These are phyloP conservation scores for Trichoderma harzianum DNA, from an alignment of 2,329 filamentous ascomycete species.

Conservation along the genomic window DNA sequence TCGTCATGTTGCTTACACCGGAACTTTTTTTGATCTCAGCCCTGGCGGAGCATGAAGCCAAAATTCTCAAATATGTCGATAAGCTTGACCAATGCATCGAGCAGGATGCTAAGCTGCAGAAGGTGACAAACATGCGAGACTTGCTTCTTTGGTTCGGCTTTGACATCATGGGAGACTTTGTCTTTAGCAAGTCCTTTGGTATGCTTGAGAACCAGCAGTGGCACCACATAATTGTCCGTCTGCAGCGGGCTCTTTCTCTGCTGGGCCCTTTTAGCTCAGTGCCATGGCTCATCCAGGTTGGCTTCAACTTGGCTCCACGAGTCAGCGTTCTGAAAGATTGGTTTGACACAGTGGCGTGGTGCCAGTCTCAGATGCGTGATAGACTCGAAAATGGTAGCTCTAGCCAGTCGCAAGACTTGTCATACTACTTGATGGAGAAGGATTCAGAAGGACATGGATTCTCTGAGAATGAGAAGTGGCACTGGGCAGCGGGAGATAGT, in stretches of 20 bases:
- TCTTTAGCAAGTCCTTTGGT: not conserved
- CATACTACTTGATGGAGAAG: slow-evolving; percentile 17
- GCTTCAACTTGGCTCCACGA: not conserved
- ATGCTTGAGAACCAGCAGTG: not conserved
- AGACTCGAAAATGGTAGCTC: not conserved
- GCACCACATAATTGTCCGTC: not conserved
- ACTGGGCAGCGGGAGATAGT: not conserved
- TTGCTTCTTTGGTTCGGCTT: not conserved
- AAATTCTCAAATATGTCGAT: not conserved
- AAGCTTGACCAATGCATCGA: not conserved
- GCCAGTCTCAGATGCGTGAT: not conserved
- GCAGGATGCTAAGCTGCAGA: not conserved
- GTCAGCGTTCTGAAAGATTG: not conserved
- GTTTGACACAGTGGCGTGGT: not conserved
- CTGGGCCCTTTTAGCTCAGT: not conserved
- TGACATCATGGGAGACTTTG: not conserved
- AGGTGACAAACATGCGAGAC: not conserved
- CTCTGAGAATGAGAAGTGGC: not conserved
- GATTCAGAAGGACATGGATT: not conserved
- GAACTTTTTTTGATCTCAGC: not conserved
- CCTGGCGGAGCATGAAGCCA: not conserved
- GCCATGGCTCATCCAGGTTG: not conserved
- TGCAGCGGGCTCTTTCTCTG: not conserved
- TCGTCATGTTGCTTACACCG: not conserved
- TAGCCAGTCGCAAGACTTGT: slow-evolving; percentile 4